A percentile compares a stretch with the other conserved stretches of the same genome.
These are phyloP conservation scores for Microsporum canis DNA, from an alignment of 2,329 filamentous ascomycete species.

Conservation along the genomic window DNA sequence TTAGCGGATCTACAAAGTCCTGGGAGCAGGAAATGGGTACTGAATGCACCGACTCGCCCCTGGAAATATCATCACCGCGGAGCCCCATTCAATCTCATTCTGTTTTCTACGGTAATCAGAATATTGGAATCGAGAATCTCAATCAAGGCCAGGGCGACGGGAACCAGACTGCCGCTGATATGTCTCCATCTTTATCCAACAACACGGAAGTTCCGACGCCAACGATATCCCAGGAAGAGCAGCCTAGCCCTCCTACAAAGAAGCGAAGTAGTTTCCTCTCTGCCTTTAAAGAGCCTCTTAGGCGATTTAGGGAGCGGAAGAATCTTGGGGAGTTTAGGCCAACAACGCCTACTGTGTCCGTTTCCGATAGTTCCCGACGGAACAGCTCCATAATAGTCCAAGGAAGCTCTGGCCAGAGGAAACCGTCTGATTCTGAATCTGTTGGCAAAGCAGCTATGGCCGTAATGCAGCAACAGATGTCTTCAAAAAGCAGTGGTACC, in stretches of 20 bases:
- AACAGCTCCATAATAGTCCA: slow-evolving; percentile 16
- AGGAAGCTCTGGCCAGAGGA: background rate
- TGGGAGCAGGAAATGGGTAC: slow-evolving; percentile 16
- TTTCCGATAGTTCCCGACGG: slow-evolving; percentile 22
- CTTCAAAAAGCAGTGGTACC: slow-evolving; percentile 15
- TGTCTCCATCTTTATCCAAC: slow-evolving; percentile 11
- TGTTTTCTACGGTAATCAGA: slow-evolving; percentile 10
- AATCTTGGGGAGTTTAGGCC: slow-evolving; percentile 20
- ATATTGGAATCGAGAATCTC: background rate
- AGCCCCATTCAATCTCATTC: background rate
- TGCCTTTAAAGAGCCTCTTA: background rate
- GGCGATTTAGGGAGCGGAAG: slow-evolving; percentile 10
- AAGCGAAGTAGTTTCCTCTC: slow-evolving; percentile 2
- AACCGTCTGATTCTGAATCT: slow-evolving; percentile 21
- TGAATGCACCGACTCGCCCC: slow-evolving; percentile 13
- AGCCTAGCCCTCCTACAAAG: slow-evolving; percentile 9
- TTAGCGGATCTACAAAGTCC: background rate
- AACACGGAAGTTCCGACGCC: slow-evolving; percentile 19
- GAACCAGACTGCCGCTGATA: background rate
- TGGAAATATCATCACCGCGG: slow-evolving; percentile 5
- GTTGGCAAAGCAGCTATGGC: slow-evolving; percentile 30
- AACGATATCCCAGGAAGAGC: slow-evolving; percentile 17
- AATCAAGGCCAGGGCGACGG: slow-evolving; percentile 3
- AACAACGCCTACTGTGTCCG: slow-evolving; percentile 15
- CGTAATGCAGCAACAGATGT: slow-evolving; percentile 27